Evolutionary conservation across 2,329 filamentous ascomycete species (phyloP).

Genomic region (Sordariomycetes sp.): DNA sequence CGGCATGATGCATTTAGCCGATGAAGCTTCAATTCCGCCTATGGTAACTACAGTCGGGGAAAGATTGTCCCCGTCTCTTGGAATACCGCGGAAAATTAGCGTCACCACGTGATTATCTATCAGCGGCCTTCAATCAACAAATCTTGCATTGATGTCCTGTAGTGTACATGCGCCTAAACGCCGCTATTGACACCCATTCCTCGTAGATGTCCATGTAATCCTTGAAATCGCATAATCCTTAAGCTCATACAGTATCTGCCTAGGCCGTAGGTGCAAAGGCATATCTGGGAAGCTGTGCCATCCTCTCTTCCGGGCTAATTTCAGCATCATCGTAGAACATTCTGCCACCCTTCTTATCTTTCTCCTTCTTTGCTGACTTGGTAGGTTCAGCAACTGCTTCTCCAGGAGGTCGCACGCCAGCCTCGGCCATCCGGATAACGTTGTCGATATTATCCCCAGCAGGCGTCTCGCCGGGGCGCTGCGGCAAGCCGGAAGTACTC

Average conservation of each 20-base stretch:
- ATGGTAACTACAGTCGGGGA: no score
- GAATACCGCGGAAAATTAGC: no score
- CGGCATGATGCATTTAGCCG: no score
- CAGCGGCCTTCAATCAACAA: no score
- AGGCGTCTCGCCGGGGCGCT: constrained; percentile 26
- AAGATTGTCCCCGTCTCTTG: no score
- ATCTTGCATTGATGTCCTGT: no score
- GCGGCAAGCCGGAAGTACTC: constrained; percentile 26
- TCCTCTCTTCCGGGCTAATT: constrained; percentile 79
- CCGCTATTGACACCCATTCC: no score
- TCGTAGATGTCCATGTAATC: no score
- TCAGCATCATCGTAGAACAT: constrained; percentile 79
- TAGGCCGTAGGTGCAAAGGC: constrained; percentile 40
- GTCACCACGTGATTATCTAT: no score
- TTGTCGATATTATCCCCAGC: constrained; percentile 55
- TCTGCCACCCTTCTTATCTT: constrained; percentile 57
- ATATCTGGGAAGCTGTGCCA: constrained; percentile 72
- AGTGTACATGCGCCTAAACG: constrained; percentile 5
- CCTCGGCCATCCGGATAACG: constrained; percentile 55
- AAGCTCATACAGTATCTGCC: no score
- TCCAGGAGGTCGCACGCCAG: constrained; percentile 43
- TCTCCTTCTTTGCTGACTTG: constrained; percentile 53
- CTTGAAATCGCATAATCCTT: no score
- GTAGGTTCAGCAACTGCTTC: constrained; percentile 30
- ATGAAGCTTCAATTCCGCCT: no score